A percentile compares a stretch with the other conserved stretches of the same genome.
These are phyloP conservation scores for Magnusiomyces tetraspermus DNA, from an alignment of 1,139 yeast genomes.

Conservation along the genomic window DNA sequence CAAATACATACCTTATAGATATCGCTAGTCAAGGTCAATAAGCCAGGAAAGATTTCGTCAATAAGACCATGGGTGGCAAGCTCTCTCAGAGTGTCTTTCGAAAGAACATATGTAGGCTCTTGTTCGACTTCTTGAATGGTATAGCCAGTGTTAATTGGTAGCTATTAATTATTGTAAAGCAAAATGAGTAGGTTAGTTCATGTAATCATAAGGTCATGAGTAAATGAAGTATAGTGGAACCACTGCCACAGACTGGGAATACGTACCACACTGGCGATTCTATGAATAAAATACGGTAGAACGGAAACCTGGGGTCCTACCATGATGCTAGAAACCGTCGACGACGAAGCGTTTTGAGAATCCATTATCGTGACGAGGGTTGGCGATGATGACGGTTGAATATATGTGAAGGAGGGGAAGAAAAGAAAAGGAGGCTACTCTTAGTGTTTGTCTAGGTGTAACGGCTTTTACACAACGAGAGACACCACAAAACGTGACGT, in stretches of 20 bases:
- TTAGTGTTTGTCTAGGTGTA: too few relatives aligned
- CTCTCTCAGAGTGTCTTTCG: slow-evolving; percentile 10
- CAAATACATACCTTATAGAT: slow-evolving; percentile 11
- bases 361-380: not conserved
- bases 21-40: slow-evolving; percentile 9
- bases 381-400: not conserved
- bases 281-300: slow-evolving; percentile 12
- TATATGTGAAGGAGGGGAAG: not conserved
- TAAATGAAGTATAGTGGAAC: too few relatives aligned
- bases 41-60: slow-evolving; percentile 11
- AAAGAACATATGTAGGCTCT: slow-evolving; percentile 14
- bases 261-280: slow-evolving; percentile 13
- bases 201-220: not conserved
- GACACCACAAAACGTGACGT: too few relatives aligned
- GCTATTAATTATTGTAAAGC: slow-evolving; percentile 17
- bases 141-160: slow-evolving; percentile 23
- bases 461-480: too few relatives aligned
- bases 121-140: slow-evolving; percentile 23
- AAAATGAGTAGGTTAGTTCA: too few relatives aligned
- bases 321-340: not conserved
- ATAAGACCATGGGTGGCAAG: slow-evolving; percentile 8
- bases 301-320: not conserved
- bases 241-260: too few relatives aligned
- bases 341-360: not conserved
- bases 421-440: not conserved